Percentiles rank a stretch among this genome's conserved stretches.
Conservation (phyloP, 2,329 filamentous ascomycete genomes). For the Cladophialophora exuberans region DNA sequence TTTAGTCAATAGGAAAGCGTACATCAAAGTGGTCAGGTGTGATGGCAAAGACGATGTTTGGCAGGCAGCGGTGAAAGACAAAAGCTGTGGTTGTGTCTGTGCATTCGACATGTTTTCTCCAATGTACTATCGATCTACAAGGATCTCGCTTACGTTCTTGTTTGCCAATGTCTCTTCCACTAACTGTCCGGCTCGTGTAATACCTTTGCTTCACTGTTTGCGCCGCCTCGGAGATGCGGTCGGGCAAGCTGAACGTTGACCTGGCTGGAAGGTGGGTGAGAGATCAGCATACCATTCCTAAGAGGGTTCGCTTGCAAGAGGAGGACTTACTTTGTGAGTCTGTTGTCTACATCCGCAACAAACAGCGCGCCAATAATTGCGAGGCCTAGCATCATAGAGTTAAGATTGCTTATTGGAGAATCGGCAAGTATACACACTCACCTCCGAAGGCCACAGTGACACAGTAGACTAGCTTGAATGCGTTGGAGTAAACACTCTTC, state of each 20-base stretch:
- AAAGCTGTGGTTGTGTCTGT: not conserved
- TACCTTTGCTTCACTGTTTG: constrained; percentile 3
- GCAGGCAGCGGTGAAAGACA: not conserved
- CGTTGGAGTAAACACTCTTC: constrained; percentile 15
- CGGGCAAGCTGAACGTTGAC: constrained; percentile 3
- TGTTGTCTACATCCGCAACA: constrained; percentile 12
- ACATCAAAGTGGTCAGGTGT: not conserved
- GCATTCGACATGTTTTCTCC: not conserved
- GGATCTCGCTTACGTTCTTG: too few species aligned
- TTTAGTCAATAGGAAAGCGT: not conserved
- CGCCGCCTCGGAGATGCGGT: constrained; percentile 3
- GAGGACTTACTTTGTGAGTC: constrained; percentile 11
- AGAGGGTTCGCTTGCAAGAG: not conserved
- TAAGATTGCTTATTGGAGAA: not conserved
- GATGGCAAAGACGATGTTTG: not conserved
- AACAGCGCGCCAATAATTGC: constrained; percentile 14
- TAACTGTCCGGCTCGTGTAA: not conserved
- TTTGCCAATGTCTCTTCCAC: not conserved
- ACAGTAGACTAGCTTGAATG: constrained; percentile 11
- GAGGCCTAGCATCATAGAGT: constrained; percentile 8
- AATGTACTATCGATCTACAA: not conserved
- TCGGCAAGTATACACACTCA: not conserved
- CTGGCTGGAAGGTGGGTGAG: not conserved
- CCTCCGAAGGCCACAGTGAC: constrained; percentile 23
- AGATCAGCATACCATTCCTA: not conserved